phyloP scores from a whole-genome alignment of 768 basidiomycete genomes.

The Tricholoma terreum region DNA sequence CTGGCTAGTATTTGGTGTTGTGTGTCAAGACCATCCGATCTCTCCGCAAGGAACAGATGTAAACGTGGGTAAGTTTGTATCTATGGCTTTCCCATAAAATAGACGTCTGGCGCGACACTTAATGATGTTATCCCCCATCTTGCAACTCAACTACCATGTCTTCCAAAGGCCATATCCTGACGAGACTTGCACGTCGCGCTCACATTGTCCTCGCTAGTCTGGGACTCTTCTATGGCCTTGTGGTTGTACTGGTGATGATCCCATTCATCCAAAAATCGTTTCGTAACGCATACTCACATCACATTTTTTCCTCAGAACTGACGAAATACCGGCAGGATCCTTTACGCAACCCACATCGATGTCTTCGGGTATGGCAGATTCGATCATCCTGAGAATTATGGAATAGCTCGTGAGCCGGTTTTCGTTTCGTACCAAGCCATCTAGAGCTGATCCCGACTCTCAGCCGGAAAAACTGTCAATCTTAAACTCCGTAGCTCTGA shows the following conservation, averaged over 20 bases:
- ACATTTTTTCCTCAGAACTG: background rate
- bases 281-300: background rate
- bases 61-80: too few species aligned
- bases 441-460: background rate
- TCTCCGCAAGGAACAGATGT: too few species aligned
- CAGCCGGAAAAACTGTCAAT: conserved; percentile 63
- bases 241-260: conserved; percentile 33
- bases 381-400: conserved; percentile 38
- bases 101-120: background rate
- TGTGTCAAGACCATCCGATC: background rate
- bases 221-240: conserved; percentile 19
- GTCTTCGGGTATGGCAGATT: conserved; percentile 35
- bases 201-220: conserved; percentile 4
- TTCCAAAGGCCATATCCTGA: background rate
- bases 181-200: background rate
- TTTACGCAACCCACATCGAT: conserved; percentile 39
- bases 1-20: background rate
- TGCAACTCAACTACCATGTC: background rate
- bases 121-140: background rate
- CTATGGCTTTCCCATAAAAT: too few species aligned
- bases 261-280: conserved; percentile 34
- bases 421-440: background rate
- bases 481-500: conserved; percentile 58
- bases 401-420: conserved; percentile 36
- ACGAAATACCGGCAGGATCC: conserved; percentile 20